phyloP scores from a whole-genome alignment of 176 grass and related monocot species.

The Neostapfia colusana region DNA sequence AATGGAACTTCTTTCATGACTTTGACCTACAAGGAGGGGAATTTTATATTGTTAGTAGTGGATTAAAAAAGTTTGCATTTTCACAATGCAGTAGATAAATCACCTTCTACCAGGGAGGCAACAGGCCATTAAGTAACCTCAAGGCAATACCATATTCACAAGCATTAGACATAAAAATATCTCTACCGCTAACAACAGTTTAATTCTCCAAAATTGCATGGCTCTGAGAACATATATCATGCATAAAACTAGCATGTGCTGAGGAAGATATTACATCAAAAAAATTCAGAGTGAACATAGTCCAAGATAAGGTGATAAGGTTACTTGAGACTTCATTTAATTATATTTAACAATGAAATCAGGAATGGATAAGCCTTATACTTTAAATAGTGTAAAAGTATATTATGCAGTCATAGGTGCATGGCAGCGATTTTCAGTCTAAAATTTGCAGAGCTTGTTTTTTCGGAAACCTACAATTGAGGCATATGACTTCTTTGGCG shows the following conservation, averaged over 20 bases:
- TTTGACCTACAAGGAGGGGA: slow-evolving; percentile 56
- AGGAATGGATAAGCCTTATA: background rate
- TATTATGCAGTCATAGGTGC: background rate
- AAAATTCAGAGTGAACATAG: background rate
- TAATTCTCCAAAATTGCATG: background rate
- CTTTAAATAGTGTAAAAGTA: background rate
- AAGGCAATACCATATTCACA: background rate
- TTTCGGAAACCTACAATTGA: slow-evolving; percentile 68
- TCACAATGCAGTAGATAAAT: background rate
- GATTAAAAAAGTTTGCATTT: slow-evolving; percentile 6
- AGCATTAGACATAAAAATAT: slow-evolving; percentile 3
- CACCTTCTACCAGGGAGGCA: background rate
- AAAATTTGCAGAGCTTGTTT: slow-evolving; percentile 3
- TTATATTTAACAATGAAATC: background rate
- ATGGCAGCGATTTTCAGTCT: background rate
- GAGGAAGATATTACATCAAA: background rate
- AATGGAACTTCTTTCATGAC: slow-evolving; percentile 55
- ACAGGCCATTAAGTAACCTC: background rate
- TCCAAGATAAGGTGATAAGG: background rate
- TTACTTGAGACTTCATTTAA: background rate
- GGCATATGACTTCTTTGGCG: slow-evolving; percentile 78
- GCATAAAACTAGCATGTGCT: background rate
- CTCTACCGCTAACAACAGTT: background rate
- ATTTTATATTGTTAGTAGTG: slow-evolving; percentile 13
- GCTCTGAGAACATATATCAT: background rate